Evolutionary conservation across 352 stramenopile genomes (phyloP), one percentile per base, ranked within the genome.

Genomic region (Phytophthora palmivora): DNA sequence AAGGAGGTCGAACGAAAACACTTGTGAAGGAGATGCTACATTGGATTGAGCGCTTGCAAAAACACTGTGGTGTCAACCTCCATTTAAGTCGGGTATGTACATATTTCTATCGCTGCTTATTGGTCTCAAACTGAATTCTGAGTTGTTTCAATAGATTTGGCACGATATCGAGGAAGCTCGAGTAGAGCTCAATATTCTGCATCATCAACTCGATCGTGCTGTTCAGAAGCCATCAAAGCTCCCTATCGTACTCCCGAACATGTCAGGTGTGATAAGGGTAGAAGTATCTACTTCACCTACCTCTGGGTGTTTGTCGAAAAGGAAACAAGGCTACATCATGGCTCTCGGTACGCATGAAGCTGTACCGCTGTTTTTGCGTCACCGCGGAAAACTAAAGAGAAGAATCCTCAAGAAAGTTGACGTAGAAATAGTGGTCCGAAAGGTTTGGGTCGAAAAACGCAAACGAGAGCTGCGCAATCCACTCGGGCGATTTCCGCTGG

Each of bases 1-100:
- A 24, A 14, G 59, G 58, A 14, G 59, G 58, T 2, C 52, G 43
- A 15, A 89, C 79, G 0, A 78, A 84, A 30, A 59, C 63, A 3
- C 67, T 94, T 0, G 82, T 94, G 0, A 84, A 82, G 37, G 84
- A 92, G 51, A 87, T 94, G 63, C 22, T 91, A 9, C 76, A 89
- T 48, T 94, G 84, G 82, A 89, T 94, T 22, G 82, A 92, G 41
- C 80, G 80, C 1, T 74, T 94, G 6, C 84, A 94, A 36, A 91
- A 91, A 45, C 82, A 92, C 54, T 92, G 82, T 37, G 82, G 80
- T 11, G 82, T 92, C 1, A 94, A 89, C 53, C 63, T 94, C 1
- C 76, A 92, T 37, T 63, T 94, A 2, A 90, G 76, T 64, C 74
- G 79, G n/a, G 84, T 94, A 63, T 10, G 30, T 12, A 34, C 30